Conservation (phyloP, 163 green algal species). For the Scenedesmus sp. region DNA sequence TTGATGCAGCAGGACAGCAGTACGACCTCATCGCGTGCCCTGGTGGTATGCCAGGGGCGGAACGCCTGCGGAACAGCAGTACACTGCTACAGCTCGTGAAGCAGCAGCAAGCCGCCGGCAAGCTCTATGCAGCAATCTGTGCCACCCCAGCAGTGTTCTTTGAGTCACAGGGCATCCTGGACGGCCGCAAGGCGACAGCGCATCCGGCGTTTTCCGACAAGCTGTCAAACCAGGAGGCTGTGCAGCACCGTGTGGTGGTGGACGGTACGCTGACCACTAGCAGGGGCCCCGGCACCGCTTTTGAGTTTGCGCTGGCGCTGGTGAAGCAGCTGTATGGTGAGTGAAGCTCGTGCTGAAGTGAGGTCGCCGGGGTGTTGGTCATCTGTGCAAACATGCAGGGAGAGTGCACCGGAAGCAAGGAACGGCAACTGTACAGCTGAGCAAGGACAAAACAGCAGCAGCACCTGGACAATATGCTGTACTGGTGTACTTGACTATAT, state of each 20-base stretch:
- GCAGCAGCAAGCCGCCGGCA: constrained; percentile 67
- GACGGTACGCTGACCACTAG: constrained; percentile 87
- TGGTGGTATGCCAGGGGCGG: constrained; percentile 92
- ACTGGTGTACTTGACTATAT: too few species aligned
- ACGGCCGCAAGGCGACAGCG: constrained; percentile 82
- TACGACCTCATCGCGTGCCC: constrained; percentile 94
- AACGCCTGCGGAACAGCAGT: constrained; percentile 83
- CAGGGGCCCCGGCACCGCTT: constrained; percentile 93
- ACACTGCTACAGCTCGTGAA: constrained; percentile 73
- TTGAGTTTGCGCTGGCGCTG: constrained; percentile 96
- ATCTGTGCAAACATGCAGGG: too few species aligned
- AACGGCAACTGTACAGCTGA: too few species aligned
- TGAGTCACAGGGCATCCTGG: constrained; percentile 80
- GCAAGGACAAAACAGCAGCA: too few species aligned
- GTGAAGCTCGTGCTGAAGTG: neutral
- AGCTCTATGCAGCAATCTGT: constrained; percentile 93
- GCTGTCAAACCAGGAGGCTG: constrained; percentile 78
- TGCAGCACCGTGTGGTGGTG: constrained; percentile 82
- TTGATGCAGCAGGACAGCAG: constrained; percentile 57
- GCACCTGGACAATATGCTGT: too few species aligned
- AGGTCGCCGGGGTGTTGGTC: too few species aligned
- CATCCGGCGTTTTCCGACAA: constrained; percentile 94
- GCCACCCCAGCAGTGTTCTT: constrained; percentile 94
- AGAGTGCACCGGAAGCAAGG: too few species aligned
- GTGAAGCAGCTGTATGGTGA: constrained; percentile 91